phyloP scores from a whole-genome alignment of 1,284 basidiomycete genomes.

The Leccinum huronense region DNA sequence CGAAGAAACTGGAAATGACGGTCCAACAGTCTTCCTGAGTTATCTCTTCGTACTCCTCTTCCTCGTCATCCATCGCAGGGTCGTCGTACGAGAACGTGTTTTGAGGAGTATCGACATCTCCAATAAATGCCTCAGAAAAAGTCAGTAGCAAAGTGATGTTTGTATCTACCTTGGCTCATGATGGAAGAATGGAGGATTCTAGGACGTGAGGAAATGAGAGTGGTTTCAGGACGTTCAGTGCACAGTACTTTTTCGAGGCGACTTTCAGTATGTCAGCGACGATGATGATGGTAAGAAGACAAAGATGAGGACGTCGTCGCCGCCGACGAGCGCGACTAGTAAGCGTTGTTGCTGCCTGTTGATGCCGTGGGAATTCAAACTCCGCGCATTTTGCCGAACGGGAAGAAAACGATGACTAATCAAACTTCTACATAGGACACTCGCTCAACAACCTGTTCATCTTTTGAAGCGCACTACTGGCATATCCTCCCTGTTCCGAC shows the following conservation, averaged over 20 bases:
- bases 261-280: neutral
- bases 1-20: conserved; percentile 95
- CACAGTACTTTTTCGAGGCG: neutral
- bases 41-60: conserved; percentile 72
- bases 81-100: conserved; percentile 58
- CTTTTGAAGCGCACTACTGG: conserved; percentile 51
- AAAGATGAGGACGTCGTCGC: conserved; percentile 21
- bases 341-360: conserved; percentile 33
- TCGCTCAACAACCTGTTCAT: conserved; percentile 51
- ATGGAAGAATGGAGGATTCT: conserved; percentile 2
- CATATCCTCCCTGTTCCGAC: conserved; percentile 54
- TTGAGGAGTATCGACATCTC: conserved; percentile 49
- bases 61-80: conserved; percentile 57
- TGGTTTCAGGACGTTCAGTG: neutral
- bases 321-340: conserved; percentile 23
- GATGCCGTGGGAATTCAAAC: conserved; percentile 10
- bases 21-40: conserved; percentile 96
- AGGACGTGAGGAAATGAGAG: conserved; percentile 5
- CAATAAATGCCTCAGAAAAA: conserved; percentile 31
- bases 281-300: conserved; percentile 14
- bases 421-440: conserved; percentile 21
- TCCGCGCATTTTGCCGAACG: conserved; percentile 11
- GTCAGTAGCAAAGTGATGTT: conserved; percentile 22
- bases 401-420: conserved; percentile 15
- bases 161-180: conserved; percentile 47